Conservation (phyloP, 257 asterid genomes). For the Scutellaria barbata region DNA sequence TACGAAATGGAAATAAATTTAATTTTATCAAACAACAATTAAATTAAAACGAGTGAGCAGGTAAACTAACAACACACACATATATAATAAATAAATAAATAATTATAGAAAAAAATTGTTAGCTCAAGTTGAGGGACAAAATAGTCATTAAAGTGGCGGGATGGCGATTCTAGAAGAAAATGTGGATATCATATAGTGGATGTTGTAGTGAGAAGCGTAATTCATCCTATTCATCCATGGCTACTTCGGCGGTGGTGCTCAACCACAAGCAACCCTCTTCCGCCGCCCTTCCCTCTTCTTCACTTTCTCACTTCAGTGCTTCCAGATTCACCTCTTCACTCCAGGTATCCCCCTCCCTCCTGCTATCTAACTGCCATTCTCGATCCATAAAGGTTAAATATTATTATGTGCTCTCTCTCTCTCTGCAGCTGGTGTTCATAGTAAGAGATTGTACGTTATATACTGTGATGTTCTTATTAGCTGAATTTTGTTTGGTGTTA, state of each 20-base stretch:
- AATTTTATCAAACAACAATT: background rate
- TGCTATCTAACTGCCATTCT: background rate
- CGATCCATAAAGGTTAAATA: too few relatives aligned
- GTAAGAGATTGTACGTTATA: too few relatives aligned
- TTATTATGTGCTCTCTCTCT: too few relatives aligned
- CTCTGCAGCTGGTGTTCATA: too few relatives aligned
- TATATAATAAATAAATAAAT: too few relatives aligned
- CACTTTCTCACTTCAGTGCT: constrained; percentile 84
- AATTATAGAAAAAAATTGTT: too few relatives aligned
- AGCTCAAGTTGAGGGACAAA: constrained; percentile 1
- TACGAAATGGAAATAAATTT: too few relatives aligned
- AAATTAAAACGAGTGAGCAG: background rate
- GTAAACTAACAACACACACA: background rate
- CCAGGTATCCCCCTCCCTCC: constrained; percentile 51
- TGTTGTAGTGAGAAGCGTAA: too few relatives aligned
- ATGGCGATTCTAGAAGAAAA: too few relatives aligned
- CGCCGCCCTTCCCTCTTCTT: constrained; percentile 58
- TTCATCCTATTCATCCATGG: constrained; percentile 41
- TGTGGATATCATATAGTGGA: too few relatives aligned
- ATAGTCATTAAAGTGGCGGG: background rate
- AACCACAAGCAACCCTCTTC: constrained; percentile 70
- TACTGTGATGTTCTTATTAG: too few relatives aligned
- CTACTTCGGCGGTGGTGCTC: constrained; percentile 66
- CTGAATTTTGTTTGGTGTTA: too few relatives aligned
- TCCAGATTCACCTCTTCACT: constrained; percentile 61